Conservation (phyloP, 2,329 filamentous ascomycete genomes). For the Penicillium fuscoglaucum region DNA sequence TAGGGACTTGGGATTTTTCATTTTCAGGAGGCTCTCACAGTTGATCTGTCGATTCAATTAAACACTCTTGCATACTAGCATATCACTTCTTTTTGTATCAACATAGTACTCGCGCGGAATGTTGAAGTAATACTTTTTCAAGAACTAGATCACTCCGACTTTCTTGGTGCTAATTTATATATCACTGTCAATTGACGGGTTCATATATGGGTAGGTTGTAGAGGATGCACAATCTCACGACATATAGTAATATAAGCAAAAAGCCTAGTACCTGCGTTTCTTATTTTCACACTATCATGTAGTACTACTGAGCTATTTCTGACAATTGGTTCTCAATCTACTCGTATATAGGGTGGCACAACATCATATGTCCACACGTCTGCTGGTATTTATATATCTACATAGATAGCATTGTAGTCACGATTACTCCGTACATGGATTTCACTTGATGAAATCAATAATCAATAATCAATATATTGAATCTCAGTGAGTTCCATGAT, state of each 20-base stretch:
- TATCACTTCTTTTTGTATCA: neutral
- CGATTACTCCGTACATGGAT: neutral
- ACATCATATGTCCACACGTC: neutral
- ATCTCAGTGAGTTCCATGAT: neutral
- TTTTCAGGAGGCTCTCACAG: constrained; percentile 6
- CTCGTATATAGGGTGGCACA: neutral
- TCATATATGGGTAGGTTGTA: neutral
- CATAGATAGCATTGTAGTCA: neutral
- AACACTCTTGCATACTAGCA: neutral
- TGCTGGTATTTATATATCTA: neutral
- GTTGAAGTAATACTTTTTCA: neutral
- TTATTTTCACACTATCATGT: too few relatives aligned
- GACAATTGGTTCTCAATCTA: neutral
- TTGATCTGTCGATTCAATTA: constrained; percentile 6
- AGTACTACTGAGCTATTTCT: neutral
- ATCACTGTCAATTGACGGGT: neutral
- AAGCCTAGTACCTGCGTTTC: neutral
- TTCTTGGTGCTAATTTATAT: neutral
- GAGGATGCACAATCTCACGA: neutral
- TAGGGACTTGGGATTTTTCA: constrained; percentile 4
- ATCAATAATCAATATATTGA: neutral
- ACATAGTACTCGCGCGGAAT: neutral
- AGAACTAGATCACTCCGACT: neutral
- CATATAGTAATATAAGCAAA: neutral
- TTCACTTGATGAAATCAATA: neutral